phyloP scores from a whole-genome alignment of 1,284 basidiomycete genomes.

The Austropuccinia psidii region DNA sequence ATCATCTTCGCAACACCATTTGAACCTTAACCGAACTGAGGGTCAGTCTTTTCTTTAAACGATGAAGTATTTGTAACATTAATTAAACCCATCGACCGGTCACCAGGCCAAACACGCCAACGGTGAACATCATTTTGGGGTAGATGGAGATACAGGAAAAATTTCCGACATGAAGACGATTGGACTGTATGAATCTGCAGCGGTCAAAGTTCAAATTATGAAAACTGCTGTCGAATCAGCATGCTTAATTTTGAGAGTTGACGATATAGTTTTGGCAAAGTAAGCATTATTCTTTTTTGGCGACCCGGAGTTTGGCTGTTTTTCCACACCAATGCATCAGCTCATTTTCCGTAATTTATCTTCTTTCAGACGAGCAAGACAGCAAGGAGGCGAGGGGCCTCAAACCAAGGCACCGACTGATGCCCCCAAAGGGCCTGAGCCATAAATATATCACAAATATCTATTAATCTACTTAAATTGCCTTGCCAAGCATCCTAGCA shows the following conservation, averaged over 20 bases:
- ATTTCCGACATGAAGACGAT: conserved; percentile 92
- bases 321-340: too few relatives aligned
- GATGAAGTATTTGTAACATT: background rate
- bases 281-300: too few relatives aligned
- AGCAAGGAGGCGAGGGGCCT: conserved; percentile 38
- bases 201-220: conserved; percentile 95
- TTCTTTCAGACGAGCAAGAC: conserved; percentile 36
- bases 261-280: conserved; percentile 83
- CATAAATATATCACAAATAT: too few relatives aligned
- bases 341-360: too few relatives aligned
- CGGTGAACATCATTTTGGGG: conserved; percentile 81
- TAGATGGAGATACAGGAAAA: conserved; percentile 90
- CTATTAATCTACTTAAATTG: too few relatives aligned
- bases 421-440: conserved; percentile 27
- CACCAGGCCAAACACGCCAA: conserved; percentile 82
- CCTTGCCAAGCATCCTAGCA: too few relatives aligned
- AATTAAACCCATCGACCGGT: background rate
- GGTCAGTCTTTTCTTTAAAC: conserved; percentile 50
- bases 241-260: conserved; percentile 81
- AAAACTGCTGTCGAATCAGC: conserved; percentile 97
- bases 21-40: conserved; percentile 81
- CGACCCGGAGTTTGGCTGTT: too few relatives aligned
- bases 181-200: conserved; percentile 86
- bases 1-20: conserved; percentile 91
- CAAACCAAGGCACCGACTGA: conserved; percentile 34